Evolutionary conservation across 1,139 yeast species (phyloP).

Genomic region (Saccharomyces pastorianus): DNA sequence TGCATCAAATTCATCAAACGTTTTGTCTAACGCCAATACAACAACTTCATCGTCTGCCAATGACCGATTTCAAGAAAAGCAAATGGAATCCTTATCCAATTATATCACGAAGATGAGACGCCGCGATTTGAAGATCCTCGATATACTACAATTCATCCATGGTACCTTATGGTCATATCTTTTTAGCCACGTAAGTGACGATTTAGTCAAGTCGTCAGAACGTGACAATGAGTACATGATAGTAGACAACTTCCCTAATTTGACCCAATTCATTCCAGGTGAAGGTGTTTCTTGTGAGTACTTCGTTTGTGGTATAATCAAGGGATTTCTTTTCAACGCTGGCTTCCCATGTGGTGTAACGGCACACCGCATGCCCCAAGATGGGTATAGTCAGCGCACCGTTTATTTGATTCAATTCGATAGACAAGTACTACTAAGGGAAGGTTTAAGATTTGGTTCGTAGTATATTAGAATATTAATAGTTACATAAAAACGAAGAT

Average conservation of each 20-base stretch:
- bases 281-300: constrained; percentile 26
- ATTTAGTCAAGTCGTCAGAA: constrained; percentile 80
- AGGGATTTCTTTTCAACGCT: constrained; percentile 77
- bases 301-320: constrained; percentile 76
- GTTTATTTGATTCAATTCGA: constrained; percentile 79
- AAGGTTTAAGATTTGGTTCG: constrained; percentile 26
- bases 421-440: constrained; percentile 50
- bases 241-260: constrained; percentile 70
- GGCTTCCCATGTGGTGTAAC: constrained; percentile 74
- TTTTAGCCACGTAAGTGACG: constrained; percentile 80
- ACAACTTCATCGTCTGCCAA: constrained; percentile 9
- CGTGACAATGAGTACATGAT: constrained; percentile 77
- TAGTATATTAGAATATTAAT: background rate
- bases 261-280: constrained; percentile 74
- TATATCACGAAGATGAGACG: constrained; percentile 24
- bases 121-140: constrained; percentile 66
- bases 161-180: constrained; percentile 73
- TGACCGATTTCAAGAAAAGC: constrained; percentile 8
- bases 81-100: constrained; percentile 18
- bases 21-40: constrained; percentile 34
- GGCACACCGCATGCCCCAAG: constrained; percentile 76
- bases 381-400: constrained; percentile 58
- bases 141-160: constrained; percentile 76
- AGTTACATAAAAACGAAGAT: background rate
- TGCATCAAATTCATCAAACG: constrained; percentile 3